Base-by-base conservation (phyloP, 805 yeast species). In the Monosporozyma unispora region DNA sequence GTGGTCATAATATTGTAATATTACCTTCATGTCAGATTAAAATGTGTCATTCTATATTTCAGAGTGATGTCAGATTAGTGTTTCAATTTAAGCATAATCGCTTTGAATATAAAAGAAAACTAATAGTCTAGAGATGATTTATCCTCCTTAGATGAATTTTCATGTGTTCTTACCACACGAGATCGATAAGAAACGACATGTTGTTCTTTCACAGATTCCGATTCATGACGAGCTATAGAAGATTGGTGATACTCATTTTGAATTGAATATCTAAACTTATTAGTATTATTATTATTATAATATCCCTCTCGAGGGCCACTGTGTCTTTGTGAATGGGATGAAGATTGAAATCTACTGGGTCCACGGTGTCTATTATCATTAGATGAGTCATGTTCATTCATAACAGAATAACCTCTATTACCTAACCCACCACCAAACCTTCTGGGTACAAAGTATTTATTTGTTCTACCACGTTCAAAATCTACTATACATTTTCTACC, bases 381-480 rank as follows among this genome's bases (percentile, higher is more conserved):
- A 12, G 35, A 31, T 6, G 35, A n/a, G 5, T 10, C 12, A 28
- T 31, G 35, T 14, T 31, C 35, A 31, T 31, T 31, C 40, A 19
- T 25, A 31, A 11, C 21, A 11, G 45, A 37, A 33, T 49, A 46
- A 46, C 81, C 80, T 49, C 93, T 72, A 1, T 96, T 96, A 3
- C 97, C 97, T n/a, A 86, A 66, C 0, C 97, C 97, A 3, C 97
- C 97, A 1, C 96, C 96, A 2, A 91, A 70, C 51, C 91, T 64
- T 57, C 84, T 62, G 0, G 95, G 93, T 49, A 73, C 75, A 84
- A 90, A 86, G 55, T 74, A 77, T 49, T 82, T 76, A 14, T 77
- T 75, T 1, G 79, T 64, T 44, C 93, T 68, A 2, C 88, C 85
- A 50, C 91, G 64, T 60, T 84, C 93, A 44, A 79, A 75, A 59